A percentile compares a stretch with the other conserved stretches of the same genome.
Evolutionary conservation across 805 yeast genomes (phyloP).

Genomic region (Hanseniaspora pseudoguilliermondii): DNA sequence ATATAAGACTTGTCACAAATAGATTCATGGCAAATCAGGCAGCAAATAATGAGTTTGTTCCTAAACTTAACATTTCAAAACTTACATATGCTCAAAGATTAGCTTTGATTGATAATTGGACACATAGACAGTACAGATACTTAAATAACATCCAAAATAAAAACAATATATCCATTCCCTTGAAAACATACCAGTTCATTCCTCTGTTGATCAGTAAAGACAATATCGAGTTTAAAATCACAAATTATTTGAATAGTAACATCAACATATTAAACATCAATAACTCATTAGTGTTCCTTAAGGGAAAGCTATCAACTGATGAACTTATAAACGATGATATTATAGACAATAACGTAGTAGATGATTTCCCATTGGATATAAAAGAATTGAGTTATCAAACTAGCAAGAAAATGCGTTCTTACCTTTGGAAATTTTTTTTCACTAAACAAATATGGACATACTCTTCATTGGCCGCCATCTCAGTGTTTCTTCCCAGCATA

Average conservation of each 20-base stretch:
- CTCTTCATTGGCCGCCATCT: conserved; percentile 1
- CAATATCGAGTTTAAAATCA: conserved; percentile 6
- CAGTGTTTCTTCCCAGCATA: not conserved
- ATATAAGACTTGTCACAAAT: not conserved
- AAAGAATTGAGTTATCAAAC: conserved; percentile 8
- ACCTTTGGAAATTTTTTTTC: conserved; percentile 10
- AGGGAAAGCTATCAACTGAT: conserved; percentile 11
- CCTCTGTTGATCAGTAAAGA: conserved; percentile 6
- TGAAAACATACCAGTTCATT: conserved; percentile 1
- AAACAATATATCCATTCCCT: conserved; percentile 3
- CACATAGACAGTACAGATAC: conserved; percentile 6
- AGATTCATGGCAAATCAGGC: not conserved
- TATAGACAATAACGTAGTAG: conserved; percentile 9
- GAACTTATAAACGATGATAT: conserved; percentile 7
- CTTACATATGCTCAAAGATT: conserved; percentile 7
- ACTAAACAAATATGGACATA: conserved; percentile 6
- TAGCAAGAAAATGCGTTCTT: conserved; percentile 8
- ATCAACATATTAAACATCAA: conserved; percentile 10
- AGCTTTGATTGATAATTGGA: conserved; percentile 8
- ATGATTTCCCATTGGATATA: conserved; percentile 11
- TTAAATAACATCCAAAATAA: conserved; percentile 9
- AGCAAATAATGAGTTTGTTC: not conserved
- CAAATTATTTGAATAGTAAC: conserved; percentile 9
- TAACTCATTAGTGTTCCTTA: conserved; percentile 9
- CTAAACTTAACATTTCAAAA: conserved; percentile 9